Evolutionary conservation across 2,329 filamentous ascomycete genomes (phyloP).

Genomic region (Fusarium stilboides): DNA sequence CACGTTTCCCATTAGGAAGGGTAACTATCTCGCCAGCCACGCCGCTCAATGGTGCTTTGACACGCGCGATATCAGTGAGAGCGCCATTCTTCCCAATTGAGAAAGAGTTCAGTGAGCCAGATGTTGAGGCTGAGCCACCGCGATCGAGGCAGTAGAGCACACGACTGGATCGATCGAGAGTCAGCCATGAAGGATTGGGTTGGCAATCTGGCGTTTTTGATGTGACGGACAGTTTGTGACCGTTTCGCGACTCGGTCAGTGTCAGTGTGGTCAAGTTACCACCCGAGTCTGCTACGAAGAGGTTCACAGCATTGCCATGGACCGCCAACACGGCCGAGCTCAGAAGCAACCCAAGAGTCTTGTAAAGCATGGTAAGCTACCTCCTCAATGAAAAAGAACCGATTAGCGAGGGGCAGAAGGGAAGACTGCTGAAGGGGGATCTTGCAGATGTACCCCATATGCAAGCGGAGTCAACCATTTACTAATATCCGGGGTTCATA

Average conservation of each 20-base stretch:
- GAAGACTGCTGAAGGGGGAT: too few species aligned
- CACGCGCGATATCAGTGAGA: constrained; percentile 25
- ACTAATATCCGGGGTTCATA: not conserved
- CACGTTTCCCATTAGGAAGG: constrained; percentile 26
- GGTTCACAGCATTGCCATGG: constrained; percentile 28
- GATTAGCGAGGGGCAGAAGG: too few species aligned
- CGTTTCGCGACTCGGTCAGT: constrained; percentile 10
- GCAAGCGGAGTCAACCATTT: not conserved
- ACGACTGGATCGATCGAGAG: constrained; percentile 26
- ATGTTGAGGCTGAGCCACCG: constrained; percentile 9
- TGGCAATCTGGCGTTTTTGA: constrained; percentile 34
- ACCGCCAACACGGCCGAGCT: constrained; percentile 19
- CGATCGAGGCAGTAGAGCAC: constrained; percentile 47
- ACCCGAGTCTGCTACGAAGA: constrained; percentile 45
- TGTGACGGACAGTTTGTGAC: constrained; percentile 21
- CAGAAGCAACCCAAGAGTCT: constrained; percentile 10
- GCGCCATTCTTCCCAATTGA: constrained; percentile 21
- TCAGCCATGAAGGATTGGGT: constrained; percentile 41
- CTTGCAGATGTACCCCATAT: not conserved
- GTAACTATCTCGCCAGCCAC: constrained; percentile 43
- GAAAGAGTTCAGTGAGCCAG: constrained; percentile 47
- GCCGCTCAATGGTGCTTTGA: constrained; percentile 29
- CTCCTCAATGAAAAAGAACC: not conserved
- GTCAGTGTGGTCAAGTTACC: constrained; percentile 43
- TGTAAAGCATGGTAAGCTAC: constrained; percentile 8